Percentiles rank a stretch among this genome's conserved stretches.
phyloP scores from a whole-genome alignment of 306 rosid species.

The Comarum palustre region DNA sequence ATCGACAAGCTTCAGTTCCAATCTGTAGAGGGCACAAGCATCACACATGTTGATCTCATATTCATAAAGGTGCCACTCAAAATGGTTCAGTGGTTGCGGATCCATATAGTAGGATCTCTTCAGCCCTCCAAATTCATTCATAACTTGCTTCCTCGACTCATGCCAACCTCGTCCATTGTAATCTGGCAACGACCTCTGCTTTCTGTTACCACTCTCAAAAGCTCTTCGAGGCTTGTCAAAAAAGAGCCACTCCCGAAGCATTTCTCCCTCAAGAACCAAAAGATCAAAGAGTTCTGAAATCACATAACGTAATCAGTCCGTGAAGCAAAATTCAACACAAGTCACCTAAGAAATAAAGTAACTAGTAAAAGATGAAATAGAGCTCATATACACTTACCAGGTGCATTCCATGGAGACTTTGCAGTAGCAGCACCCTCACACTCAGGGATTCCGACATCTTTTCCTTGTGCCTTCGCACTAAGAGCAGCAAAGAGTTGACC shows the following conservation, averaged over 20 bases:
- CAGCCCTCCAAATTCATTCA: slow-evolving; percentile 88
- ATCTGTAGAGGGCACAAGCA: slow-evolving; percentile 81
- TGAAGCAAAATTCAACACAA: slow-evolving; percentile 5
- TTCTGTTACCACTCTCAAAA: slow-evolving; percentile 97
- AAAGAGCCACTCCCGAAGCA: slow-evolving; percentile 96
- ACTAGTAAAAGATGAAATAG: slow-evolving; percentile 10
- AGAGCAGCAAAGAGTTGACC: slow-evolving; percentile 85
- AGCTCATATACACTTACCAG: slow-evolving; percentile 52
- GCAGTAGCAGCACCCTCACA: slow-evolving; percentile 99
- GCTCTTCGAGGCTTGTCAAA: slow-evolving; percentile 98
- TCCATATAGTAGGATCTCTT: slow-evolving; percentile 99
- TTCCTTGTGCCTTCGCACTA: slow-evolving; percentile 81
- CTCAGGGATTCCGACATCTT: slow-evolving; percentile 93
- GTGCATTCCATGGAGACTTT: slow-evolving; percentile 98
- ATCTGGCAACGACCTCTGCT: slow-evolving; percentile 97
- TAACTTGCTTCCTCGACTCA: slow-evolving; percentile 98
- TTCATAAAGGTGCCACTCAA: slow-evolving; percentile 98
- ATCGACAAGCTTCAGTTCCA: slow-evolving; percentile 89
- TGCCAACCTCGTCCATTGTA: slow-evolving; percentile 99
- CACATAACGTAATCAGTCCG: slow-evolving; percentile 16
- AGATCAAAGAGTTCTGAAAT: slow-evolving; percentile 88
- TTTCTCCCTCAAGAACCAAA: slow-evolving; percentile 80
- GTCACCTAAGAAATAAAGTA: not conserved
- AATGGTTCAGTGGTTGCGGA: slow-evolving; percentile 84
- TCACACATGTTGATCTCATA: slow-evolving; percentile 94